A percentile compares a stretch with the other conserved stretches of the same genome.
phyloP scores from a whole-genome alignment of 768 basidiomycete genomes.

The Xerocomellus amylosporus region DNA sequence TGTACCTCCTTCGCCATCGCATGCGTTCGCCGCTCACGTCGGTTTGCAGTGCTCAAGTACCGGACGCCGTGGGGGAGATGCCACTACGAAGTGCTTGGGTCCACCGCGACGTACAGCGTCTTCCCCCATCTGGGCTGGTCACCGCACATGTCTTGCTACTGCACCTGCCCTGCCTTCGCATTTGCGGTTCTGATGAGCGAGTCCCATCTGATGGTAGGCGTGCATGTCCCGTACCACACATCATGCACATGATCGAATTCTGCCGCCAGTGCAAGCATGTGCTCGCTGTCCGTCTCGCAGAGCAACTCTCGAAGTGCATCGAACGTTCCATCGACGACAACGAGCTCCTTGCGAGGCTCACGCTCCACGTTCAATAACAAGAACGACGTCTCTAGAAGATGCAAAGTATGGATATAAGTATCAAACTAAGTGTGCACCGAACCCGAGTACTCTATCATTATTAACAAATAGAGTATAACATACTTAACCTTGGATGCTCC shows the following conservation, averaged over 20 bases:
- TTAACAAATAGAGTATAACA: slow-evolving; percentile 29
- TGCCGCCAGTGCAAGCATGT: slow-evolving; percentile 74
- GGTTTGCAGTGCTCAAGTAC: slow-evolving; percentile 56
- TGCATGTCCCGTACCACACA: background rate
- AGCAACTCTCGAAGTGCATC: slow-evolving; percentile 48
- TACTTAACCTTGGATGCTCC: slow-evolving; percentile 7
- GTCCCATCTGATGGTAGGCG: slow-evolving; percentile 61
- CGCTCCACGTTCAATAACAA: slow-evolving; percentile 13
- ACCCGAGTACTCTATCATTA: slow-evolving; percentile 17
- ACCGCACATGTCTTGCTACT: slow-evolving; percentile 49
- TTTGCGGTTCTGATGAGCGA: slow-evolving; percentile 59
- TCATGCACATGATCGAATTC: slow-evolving; percentile 1
- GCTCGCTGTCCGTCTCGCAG: slow-evolving; percentile 61
- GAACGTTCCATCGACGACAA: slow-evolving; percentile 47
- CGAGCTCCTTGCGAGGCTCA: slow-evolving; percentile 42
- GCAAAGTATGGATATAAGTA: slow-evolving; percentile 12
- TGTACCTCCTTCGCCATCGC: slow-evolving; percentile 9
- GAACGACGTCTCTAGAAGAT: background rate
- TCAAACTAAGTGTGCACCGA: slow-evolving; percentile 9
- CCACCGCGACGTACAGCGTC: slow-evolving; percentile 61
- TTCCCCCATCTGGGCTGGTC: slow-evolving; percentile 46
- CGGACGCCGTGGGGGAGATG: slow-evolving; percentile 52
- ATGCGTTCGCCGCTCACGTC: background rate
- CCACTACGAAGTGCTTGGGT: slow-evolving; percentile 68
- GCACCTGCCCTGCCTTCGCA: slow-evolving; percentile 73